These are phyloP conservation scores for Nakaseomyces glabratus DNA, from an alignment of 1,139 yeast species.

Conservation along the genomic window DNA sequence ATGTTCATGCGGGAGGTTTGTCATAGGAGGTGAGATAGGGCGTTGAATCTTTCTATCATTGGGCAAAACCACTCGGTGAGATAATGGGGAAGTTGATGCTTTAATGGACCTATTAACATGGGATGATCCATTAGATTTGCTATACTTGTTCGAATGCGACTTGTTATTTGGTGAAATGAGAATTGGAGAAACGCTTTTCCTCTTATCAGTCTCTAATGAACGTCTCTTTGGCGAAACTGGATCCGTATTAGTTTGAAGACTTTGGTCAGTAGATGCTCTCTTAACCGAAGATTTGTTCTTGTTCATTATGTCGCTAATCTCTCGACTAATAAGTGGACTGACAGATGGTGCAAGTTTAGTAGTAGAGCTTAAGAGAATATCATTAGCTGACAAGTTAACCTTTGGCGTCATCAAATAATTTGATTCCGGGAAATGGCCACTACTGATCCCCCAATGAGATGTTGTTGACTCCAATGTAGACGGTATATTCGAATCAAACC, in stretches of 20 bases:
- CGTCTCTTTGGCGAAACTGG: constrained; percentile 2
- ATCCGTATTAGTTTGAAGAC: not conserved
- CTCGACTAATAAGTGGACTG: constrained; percentile 2
- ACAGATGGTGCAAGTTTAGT: constrained; percentile 3
- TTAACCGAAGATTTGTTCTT: not conserved
- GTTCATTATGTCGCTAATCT: constrained; percentile 3
- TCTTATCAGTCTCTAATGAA: constrained; percentile 2
- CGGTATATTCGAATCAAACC: not conserved
- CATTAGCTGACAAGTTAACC: constrained; percentile 6
- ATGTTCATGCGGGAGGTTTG: constrained; percentile 3
- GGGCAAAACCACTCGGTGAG: not conserved
- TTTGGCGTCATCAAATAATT: constrained; percentile 6
- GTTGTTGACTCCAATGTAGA: constrained; percentile 3
- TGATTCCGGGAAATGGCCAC: not conserved
- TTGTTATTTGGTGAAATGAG: constrained; percentile 1
- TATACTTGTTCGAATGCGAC: constrained; percentile 1
- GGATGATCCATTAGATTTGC: constrained; percentile 4
- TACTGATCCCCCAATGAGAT: constrained; percentile 3
- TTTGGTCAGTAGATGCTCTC: not conserved
- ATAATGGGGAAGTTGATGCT: constrained; percentile 5
- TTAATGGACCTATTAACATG: constrained; percentile 1
- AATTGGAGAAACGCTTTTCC: constrained; percentile 3
- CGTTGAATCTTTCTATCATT: not conserved
- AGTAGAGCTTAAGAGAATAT: not conserved
- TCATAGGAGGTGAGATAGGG: constrained; percentile 4